phyloP scores from a whole-genome alignment of 1,139 yeast genomes.

The Diutina catenulata region DNA sequence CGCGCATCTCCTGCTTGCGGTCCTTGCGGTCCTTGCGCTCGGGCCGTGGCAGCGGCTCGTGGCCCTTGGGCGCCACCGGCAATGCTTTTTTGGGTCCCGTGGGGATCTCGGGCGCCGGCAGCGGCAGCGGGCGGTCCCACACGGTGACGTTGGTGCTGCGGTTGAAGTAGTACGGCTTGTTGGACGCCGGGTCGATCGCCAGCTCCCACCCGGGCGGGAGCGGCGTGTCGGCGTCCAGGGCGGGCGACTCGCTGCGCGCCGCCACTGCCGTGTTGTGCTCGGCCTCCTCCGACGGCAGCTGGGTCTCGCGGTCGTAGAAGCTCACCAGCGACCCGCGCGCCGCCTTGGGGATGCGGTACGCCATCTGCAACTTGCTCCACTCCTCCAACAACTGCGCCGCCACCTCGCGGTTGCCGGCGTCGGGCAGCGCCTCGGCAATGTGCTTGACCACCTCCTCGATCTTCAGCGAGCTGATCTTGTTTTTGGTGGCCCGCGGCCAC shows the following conservation, averaged over 20 bases:
- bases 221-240: slow-evolving; percentile 5
- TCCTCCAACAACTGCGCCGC: slow-evolving; percentile 40
- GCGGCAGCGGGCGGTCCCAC: slow-evolving; percentile 47
- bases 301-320: slow-evolving; percentile 17
- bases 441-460: slow-evolving; percentile 54
- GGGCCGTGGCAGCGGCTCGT: slow-evolving; percentile 6
- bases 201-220: slow-evolving; percentile 46
- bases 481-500: slow-evolving; percentile 79
- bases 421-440: slow-evolving; percentile 18
- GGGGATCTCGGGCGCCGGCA: slow-evolving; percentile 18
- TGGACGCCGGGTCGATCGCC: slow-evolving; percentile 31
- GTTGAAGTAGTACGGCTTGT: slow-evolving; percentile 42
- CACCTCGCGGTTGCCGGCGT: slow-evolving; percentile 17
- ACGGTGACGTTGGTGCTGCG: slow-evolving; percentile 31
- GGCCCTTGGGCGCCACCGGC: slow-evolving; percentile 4
- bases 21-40: slow-evolving; percentile 8
- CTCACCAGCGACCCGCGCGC: slow-evolving; percentile 13
- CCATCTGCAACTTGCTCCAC: slow-evolving; percentile 73
- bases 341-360: slow-evolving; percentile 66
- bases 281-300: slow-evolving; percentile 7
- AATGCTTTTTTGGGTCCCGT: slow-evolving; percentile 6
- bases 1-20: slow-evolving; percentile 16
- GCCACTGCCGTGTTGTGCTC: slow-evolving; percentile 23
- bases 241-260: slow-evolving; percentile 24
- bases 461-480: slow-evolving; percentile 69